Conservation (phyloP, 768 basidiomycete species). For the Hortiboletus flavorubellus region DNA sequence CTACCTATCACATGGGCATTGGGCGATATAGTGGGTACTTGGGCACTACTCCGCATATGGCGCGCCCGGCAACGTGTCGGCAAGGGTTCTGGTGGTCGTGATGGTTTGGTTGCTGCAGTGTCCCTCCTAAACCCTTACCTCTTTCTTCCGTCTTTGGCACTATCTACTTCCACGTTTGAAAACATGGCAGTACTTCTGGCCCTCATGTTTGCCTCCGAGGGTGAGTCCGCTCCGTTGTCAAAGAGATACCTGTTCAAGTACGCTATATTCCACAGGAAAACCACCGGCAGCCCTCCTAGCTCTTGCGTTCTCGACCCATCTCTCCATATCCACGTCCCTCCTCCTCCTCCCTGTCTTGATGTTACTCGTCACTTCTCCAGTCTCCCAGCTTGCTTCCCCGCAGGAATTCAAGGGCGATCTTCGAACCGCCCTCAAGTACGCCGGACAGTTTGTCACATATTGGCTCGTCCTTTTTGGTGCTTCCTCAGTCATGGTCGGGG, state of each 20-base stretch:
- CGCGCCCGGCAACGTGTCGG: slow-evolving; percentile 52
- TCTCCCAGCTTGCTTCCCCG: slow-evolving; percentile 69
- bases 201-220: slow-evolving; percentile 67
- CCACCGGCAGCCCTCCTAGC: slow-evolving; percentile 55
- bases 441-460: slow-evolving; percentile 50
- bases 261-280: slow-evolving; percentile 43
- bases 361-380: slow-evolving; percentile 56
- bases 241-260: not conserved
- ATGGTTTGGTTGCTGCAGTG: slow-evolving; percentile 57
- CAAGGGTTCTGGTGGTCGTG: slow-evolving; percentile 42
- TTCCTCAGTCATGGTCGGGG: slow-evolving; percentile 54
- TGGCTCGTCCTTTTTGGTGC: slow-evolving; percentile 41
- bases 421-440: slow-evolving; percentile 26
- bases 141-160: slow-evolving; percentile 71
- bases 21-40: slow-evolving; percentile 64
- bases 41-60: slow-evolving; percentile 68
- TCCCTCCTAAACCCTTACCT: slow-evolving; percentile 91
- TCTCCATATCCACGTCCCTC: slow-evolving; percentile 68
- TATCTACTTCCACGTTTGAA: slow-evolving; percentile 81
- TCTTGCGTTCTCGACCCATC: slow-evolving; percentile 68
- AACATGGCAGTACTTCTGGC: slow-evolving; percentile 66
- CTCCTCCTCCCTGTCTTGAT: slow-evolving; percentile 65
- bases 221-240: slow-evolving; percentile 35
- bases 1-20: slow-evolving; percentile 67
- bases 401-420: slow-evolving; percentile 24